These are phyloP conservation scores for Coemansia sp. DNA, from an alignment of 192 early-diverging fungal species.

Conservation along the genomic window DNA sequence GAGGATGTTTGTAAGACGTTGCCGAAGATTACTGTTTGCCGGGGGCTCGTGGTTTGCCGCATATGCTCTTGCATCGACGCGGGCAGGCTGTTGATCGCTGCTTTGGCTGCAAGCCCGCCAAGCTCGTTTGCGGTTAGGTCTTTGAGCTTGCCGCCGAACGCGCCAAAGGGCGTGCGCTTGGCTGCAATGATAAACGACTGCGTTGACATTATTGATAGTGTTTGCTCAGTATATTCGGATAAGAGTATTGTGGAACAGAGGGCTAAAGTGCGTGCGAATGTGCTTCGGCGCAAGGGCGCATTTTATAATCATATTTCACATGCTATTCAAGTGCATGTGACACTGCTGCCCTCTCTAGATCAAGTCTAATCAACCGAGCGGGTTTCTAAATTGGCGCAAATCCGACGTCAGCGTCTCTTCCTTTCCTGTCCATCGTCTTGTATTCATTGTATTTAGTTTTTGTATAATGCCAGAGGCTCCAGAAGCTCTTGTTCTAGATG, in stretches of 20 bases:
- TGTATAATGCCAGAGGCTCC: slow-evolving; percentile 23
- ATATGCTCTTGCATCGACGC: slow-evolving; percentile 63
- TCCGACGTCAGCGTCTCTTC: not conserved
- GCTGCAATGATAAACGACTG: slow-evolving; percentile 78
- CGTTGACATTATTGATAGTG: slow-evolving; percentile 21
- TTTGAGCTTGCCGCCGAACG: slow-evolving; percentile 94
- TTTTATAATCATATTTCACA: not conserved
- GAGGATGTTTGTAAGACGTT: slow-evolving; percentile 86
- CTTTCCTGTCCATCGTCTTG: not conserved
- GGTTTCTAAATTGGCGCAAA: not conserved
- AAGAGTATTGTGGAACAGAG: no score
- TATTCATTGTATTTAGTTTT: not conserved
- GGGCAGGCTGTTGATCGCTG: slow-evolving; percentile 77
- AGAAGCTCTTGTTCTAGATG: slow-evolving; percentile 14
- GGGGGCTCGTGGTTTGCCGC: slow-evolving; percentile 25
- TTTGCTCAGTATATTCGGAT: not conserved
- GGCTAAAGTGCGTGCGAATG: not conserved
- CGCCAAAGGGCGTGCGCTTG: slow-evolving; percentile 84
- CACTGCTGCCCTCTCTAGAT: not conserved
- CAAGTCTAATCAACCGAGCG: not conserved
- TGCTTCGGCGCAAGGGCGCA: not conserved
- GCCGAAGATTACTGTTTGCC: slow-evolving; percentile 85
- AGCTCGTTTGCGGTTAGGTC: slow-evolving; percentile 77
- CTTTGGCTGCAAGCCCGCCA: slow-evolving; percentile 90
- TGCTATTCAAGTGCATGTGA: slow-evolving; percentile 1